A percentile compares a stretch with the other conserved stretches of the same genome.
Conservation (phyloP, 2,329 filamentous ascomycete genomes). For the Didymella pinodella region DNA sequence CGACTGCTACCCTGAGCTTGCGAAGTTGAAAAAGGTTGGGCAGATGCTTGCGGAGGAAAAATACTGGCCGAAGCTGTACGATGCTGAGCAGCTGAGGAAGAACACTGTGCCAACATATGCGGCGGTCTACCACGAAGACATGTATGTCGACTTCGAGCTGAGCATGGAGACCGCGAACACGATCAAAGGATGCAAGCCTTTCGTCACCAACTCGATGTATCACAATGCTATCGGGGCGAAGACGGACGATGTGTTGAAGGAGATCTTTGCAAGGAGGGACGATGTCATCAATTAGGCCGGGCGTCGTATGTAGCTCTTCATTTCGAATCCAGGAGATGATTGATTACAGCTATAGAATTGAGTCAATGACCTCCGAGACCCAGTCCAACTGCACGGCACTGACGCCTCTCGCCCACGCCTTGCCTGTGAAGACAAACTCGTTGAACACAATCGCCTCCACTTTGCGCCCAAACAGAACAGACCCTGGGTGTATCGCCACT, state of each 20-base stretch:
- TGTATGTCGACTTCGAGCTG: slow-evolving; percentile 86
- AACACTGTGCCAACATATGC: slow-evolving; percentile 89
- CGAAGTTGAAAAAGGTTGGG: slow-evolving; percentile 72
- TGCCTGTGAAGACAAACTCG: slow-evolving; percentile 71
- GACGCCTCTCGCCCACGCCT: slow-evolving; percentile 68
- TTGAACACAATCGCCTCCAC: slow-evolving; percentile 71
- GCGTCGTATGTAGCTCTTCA: too few species aligned
- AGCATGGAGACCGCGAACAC: slow-evolving; percentile 76
- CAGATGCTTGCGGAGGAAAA: slow-evolving; percentile 71
- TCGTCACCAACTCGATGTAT: slow-evolving; percentile 85
- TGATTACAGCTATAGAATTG: slow-evolving; percentile 32
- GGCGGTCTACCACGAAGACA: slow-evolving; percentile 83
- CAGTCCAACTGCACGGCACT: slow-evolving; percentile 69
- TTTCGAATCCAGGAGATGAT: background rate
- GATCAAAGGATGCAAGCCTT: slow-evolving; percentile 80
- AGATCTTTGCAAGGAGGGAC: slow-evolving; percentile 80
- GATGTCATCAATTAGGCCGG: slow-evolving; percentile 63
- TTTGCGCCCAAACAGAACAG: slow-evolving; percentile 64
- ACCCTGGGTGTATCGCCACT: slow-evolving; percentile 69
- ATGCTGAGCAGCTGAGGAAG: slow-evolving; percentile 72
- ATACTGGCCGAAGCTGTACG: slow-evolving; percentile 80
- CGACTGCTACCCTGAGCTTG: slow-evolving; percentile 78
- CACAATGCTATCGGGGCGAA: slow-evolving; percentile 81
- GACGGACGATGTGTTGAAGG: slow-evolving; percentile 77
- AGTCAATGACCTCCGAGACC: slow-evolving; percentile 61